Percentiles rank a stretch among this genome's conserved stretches.
Evolutionary conservation across 805 yeast genomes (phyloP).

Genomic region (Starmerella tilneyi): DNA sequence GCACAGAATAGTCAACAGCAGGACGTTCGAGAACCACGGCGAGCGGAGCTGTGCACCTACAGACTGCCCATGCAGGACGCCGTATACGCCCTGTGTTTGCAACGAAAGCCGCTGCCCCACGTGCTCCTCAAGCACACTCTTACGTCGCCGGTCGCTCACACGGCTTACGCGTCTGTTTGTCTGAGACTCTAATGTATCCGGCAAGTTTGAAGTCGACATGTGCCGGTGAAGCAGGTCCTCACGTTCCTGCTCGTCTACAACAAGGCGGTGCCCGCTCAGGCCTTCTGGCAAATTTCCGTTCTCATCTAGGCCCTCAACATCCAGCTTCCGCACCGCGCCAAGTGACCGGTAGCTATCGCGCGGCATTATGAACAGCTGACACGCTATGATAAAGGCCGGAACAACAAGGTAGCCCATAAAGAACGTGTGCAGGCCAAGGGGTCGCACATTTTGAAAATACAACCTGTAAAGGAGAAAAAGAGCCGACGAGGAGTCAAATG

Average conservation of each 20-base stretch:
- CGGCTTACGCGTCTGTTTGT: slow-evolving; percentile 7
- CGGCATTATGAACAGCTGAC: slow-evolving; percentile 78
- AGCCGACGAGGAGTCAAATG: slow-evolving; percentile 88
- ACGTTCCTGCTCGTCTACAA: slow-evolving; percentile 4
- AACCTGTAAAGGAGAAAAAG: slow-evolving; percentile 66
- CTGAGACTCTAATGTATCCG: background rate
- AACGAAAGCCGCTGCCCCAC: slow-evolving; percentile 8
- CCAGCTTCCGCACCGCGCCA: slow-evolving; percentile 31
- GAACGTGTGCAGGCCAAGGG: slow-evolving; percentile 45
- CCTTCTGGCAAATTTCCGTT: slow-evolving; percentile 37
- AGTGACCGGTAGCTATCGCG: slow-evolving; percentile 50
- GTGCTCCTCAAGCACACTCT: slow-evolving; percentile 17
- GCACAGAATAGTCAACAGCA: slow-evolving; percentile 69
- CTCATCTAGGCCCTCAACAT: slow-evolving; percentile 64
- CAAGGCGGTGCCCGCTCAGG: background rate
- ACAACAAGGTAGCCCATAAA: slow-evolving; percentile 60
- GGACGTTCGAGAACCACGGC: slow-evolving; percentile 72
- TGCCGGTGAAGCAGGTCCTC: slow-evolving; percentile 14
- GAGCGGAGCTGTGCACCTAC: slow-evolving; percentile 40
- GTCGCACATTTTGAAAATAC: slow-evolving; percentile 39
- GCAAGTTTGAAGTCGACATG: slow-evolving; percentile 7
- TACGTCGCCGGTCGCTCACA: slow-evolving; percentile 15
- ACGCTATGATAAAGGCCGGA: slow-evolving; percentile 63
- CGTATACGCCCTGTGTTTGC: slow-evolving; percentile 44
- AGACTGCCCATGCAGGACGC: slow-evolving; percentile 59